These are phyloP conservation scores for Kockovaella imperatae DNA, from an alignment of 768 basidiomycete genomes.

Conservation along the genomic window DNA sequence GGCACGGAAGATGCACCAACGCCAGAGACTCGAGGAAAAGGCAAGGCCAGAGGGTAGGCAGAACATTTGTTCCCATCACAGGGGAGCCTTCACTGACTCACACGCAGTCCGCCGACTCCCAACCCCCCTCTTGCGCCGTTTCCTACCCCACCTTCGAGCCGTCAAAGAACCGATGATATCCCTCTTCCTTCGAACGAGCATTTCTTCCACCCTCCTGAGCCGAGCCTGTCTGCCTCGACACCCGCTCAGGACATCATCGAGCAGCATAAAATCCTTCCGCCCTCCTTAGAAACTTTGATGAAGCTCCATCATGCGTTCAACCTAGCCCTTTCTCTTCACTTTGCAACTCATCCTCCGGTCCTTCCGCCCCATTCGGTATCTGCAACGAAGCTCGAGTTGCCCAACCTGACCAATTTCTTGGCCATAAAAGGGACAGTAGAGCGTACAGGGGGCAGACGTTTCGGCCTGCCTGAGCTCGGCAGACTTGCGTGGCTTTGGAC, in stretches of 20 bases:
- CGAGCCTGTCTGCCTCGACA: neutral
- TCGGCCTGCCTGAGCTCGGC: slow-evolving; percentile 33
- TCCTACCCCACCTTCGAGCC: slow-evolving; percentile 9
- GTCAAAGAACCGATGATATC: neutral
- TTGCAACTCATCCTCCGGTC: slow-evolving; percentile 42
- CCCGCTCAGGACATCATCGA: slow-evolving; percentile 4
- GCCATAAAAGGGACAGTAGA: slow-evolving; percentile 37
- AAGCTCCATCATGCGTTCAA: slow-evolving; percentile 39
- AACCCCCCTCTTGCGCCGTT: slow-evolving; percentile 41
- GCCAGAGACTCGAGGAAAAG: slow-evolving; percentile 4
- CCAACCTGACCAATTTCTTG: slow-evolving; percentile 36
- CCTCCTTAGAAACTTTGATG: slow-evolving; percentile 38
- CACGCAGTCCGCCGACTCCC: slow-evolving; percentile 27
- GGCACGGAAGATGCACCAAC: slow-evolving; percentile 5
- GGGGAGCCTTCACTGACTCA: neutral
- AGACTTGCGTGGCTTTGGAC: slow-evolving; percentile 42
- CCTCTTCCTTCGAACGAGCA: no score
- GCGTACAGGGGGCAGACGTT: slow-evolving; percentile 30
- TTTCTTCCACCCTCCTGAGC: no score
- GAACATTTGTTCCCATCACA: no score
- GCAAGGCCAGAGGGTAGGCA: slow-evolving; percentile 21
- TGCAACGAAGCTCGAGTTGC: slow-evolving; percentile 23
- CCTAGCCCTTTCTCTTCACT: slow-evolving; percentile 37
- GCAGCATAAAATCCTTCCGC: slow-evolving; percentile 17
- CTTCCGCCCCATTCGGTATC: slow-evolving; percentile 35